Evolutionary conservation across 2,329 filamentous ascomycete species (phyloP).

Genomic region (Graphiopsis chlorocephala): DNA sequence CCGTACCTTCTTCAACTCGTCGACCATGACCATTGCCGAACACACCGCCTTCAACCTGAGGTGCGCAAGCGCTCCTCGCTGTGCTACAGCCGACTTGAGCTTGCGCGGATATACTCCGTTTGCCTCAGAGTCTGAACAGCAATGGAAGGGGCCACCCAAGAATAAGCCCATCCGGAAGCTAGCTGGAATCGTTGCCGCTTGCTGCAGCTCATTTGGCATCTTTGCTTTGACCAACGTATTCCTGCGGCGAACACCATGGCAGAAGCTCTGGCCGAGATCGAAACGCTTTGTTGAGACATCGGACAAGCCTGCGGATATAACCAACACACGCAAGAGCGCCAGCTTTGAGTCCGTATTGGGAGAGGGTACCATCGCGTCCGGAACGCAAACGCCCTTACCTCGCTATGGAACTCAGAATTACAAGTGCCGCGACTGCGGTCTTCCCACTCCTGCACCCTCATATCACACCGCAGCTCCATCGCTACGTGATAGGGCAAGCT

Average conservation of each 20-base stretch:
- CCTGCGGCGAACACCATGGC: slow-evolving; percentile 28
- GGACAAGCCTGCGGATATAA: neutral
- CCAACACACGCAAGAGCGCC: neutral
- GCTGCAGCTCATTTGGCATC: slow-evolving; percentile 28
- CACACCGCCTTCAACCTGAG: slow-evolving; percentile 18
- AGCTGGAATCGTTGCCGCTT: slow-evolving; percentile 29
- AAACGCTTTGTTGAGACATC: neutral
- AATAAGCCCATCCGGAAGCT: slow-evolving; percentile 21
- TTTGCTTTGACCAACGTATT: slow-evolving; percentile 29
- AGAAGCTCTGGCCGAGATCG: slow-evolving; percentile 16
- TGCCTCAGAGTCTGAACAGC: slow-evolving; percentile 18
- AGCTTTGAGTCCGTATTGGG: neutral
- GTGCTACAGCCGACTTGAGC: slow-evolving; percentile 15
- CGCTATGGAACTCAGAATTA: slow-evolving; percentile 13
- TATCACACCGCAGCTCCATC: slow-evolving; percentile 11
- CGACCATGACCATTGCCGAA: slow-evolving; percentile 33
- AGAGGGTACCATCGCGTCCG: neutral
- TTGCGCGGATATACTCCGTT: slow-evolving; percentile 25
- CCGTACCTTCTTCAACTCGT: slow-evolving; percentile 48
- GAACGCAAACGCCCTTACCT: slow-evolving; percentile 17
- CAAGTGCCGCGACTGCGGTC: neutral
- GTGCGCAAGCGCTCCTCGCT: slow-evolving; percentile 7
- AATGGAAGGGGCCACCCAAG: slow-evolving; percentile 20
- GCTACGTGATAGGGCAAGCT: neutral
- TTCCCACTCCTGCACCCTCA: slow-evolving; percentile 13